Conservation (phyloP, 805 yeast genomes). For the Ogataea henricii region DNA sequence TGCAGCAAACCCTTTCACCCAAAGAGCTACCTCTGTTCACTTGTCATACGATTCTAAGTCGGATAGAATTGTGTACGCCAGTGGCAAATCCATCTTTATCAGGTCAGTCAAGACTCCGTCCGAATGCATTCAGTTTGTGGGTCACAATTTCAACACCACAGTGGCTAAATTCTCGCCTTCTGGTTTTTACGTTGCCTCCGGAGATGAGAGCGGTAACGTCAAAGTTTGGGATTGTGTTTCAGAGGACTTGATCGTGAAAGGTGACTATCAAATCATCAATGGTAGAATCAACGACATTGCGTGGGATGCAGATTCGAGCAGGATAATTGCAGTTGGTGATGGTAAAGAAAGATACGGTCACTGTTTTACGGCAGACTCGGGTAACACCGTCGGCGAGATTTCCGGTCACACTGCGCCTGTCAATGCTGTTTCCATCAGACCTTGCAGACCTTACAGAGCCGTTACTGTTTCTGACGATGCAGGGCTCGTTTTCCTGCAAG, state of each 20-base stretch:
- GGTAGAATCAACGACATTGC: constrained; percentile 82
- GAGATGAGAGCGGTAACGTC: constrained; percentile 87
- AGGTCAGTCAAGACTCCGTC: constrained; percentile 61
- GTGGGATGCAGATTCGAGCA: constrained; percentile 87
- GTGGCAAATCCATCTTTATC: constrained; percentile 77
- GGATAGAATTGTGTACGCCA: constrained; percentile 75
- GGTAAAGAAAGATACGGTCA: constrained; percentile 93
- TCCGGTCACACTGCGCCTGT: constrained; percentile 86
- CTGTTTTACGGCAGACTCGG: constrained; percentile 90
- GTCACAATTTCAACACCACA: constrained; percentile 71
- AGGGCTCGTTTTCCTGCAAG: constrained; percentile 78
- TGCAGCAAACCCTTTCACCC: constrained; percentile 83
- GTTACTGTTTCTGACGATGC: constrained; percentile 92
- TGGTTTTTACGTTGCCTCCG: constrained; percentile 88
- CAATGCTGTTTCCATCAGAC: constrained; percentile 82
- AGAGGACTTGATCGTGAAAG: constrained; percentile 62
- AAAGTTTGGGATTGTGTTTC: constrained; percentile 80
- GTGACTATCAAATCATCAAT: constrained; percentile 71
- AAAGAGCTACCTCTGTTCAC: constrained; percentile 68
- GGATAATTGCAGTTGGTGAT: constrained; percentile 92
- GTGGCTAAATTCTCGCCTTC: constrained; percentile 88
- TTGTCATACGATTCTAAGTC: constrained; percentile 71
- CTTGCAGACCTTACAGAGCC: constrained; percentile 88
- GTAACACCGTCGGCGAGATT: constrained; percentile 95
- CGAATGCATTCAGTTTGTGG: constrained; percentile 64